Evolutionary conservation across 805 yeast species (phyloP).

Genomic region (Middelhovenomyces tepae): DNA sequence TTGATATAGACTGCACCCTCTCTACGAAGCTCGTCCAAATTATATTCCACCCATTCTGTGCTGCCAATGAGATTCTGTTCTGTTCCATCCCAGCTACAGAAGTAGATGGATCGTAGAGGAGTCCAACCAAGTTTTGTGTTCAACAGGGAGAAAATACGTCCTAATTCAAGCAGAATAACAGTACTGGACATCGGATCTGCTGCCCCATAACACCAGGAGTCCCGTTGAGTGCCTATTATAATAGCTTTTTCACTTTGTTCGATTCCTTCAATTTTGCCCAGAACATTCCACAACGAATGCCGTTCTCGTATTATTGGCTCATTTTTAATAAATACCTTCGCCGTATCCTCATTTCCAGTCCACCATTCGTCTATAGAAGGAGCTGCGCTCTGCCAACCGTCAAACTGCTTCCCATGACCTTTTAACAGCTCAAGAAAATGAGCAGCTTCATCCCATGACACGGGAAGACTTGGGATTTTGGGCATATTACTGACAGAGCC

Average conservation of each 20-base stretch:
- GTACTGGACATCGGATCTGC: constrained; percentile 66
- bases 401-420: constrained; percentile 31
- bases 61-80: constrained; percentile 78
- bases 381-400: constrained; percentile 29
- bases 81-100: constrained; percentile 76
- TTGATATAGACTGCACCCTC: constrained; percentile 69
- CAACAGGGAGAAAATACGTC: constrained; percentile 57
- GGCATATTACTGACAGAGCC: constrained; percentile 51
- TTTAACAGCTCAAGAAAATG: constrained; percentile 32
- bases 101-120: constrained; percentile 74
- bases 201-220: constrained; percentile 70
- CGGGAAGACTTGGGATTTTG: constrained; percentile 65
- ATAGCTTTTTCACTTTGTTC: constrained; percentile 71
- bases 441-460: constrained; percentile 64
- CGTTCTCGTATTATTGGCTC: constrained; percentile 37
- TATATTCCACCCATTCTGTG: constrained; percentile 63
- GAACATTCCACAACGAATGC: constrained; percentile 69
- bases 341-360: constrained; percentile 31
- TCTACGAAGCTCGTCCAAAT: constrained; percentile 42
- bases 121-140: constrained; percentile 63
- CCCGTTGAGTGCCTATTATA: constrained; percentile 77
- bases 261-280: constrained; percentile 68
- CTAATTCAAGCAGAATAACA: constrained; percentile 58
- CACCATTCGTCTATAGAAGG: constrained; percentile 32
- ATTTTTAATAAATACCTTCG: constrained; percentile 28